Conservation (phyloP, 139 green algal genomes). For the Pleodorina starrii region DNA sequence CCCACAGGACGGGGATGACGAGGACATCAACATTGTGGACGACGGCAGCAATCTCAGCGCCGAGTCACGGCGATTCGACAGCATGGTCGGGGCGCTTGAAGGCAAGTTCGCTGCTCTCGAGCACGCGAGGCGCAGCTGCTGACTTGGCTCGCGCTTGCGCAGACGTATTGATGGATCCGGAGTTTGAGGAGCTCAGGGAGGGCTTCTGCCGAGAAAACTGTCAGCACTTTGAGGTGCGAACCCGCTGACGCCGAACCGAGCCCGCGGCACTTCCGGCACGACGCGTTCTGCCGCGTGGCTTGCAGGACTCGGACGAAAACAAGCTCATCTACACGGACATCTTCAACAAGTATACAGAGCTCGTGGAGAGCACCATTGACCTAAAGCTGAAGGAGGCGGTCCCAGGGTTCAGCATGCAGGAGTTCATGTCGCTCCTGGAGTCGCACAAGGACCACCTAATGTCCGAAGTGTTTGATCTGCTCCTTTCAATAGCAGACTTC, state of each 20-base stretch:
- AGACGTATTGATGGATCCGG: constrained; percentile 66
- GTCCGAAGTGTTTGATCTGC: constrained; percentile 70
- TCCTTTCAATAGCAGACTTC: constrained; percentile 67
- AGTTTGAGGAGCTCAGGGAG: constrained; percentile 59
- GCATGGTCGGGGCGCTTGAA: constrained; percentile 59
- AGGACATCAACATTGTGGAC: constrained; percentile 63
- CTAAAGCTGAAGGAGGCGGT: constrained; percentile 35
- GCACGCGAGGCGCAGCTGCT: not conserved
- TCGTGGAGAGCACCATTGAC: constrained; percentile 61
- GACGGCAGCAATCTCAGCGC: constrained; percentile 53
- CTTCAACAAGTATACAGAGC: constrained; percentile 54
- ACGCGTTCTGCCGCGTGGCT: not conserved
- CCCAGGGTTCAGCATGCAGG: constrained; percentile 59
- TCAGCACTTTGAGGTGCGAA: constrained; percentile 64
- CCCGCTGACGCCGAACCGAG: not conserved
- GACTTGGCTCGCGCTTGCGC: not conserved
- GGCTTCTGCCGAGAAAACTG: constrained; percentile 66
- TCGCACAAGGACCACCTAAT: constrained; percentile 62
- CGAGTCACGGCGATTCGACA: constrained; percentile 55
- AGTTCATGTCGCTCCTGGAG: constrained; percentile 57
- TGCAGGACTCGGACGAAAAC: constrained; percentile 70
- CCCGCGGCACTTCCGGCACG: not conserved
- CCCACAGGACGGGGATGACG: constrained; percentile 47
- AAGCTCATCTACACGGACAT: constrained; percentile 65
- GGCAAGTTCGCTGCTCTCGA: constrained; percentile 29